Evolutionary conservation across 768 basidiomycete species (phyloP), one percentile per base, ranked within the genome.

Genomic region (Agaricus subrufescens): DNA sequence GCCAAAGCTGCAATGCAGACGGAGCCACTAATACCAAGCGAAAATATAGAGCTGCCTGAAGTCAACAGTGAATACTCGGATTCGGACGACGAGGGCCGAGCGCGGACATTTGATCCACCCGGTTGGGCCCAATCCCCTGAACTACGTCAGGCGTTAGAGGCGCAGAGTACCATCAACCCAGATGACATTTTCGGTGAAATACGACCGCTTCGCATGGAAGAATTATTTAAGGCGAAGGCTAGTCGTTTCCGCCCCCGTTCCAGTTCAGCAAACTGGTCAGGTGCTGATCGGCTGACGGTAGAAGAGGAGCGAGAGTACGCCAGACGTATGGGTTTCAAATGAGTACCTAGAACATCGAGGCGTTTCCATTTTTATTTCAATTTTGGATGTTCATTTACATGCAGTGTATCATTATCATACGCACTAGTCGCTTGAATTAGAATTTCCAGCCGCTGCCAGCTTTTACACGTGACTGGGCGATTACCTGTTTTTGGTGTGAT

Each of bases 1-100:
- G 81, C 82, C 25, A 84, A 85, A 65, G 85, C 86, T 26, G 78
- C 82, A 12, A 76, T 80, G 52, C 71, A 73, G 38, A 66, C 71
- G 1, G 69, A 72, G 39, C 79, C 83, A 9, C 67, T 73, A 2
- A 68, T 86, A 54, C 71, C 85, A 15, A 89, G 85, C 66, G 89
- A 94, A 74, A 85, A 79, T 66, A 91, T 95, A 62, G 94, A 94
- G 63, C 76, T 99, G 15, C 95, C 96, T 0, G 96, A 98, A 46
- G 94, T 97, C 65, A 89, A 94, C 64, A 94, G 91, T 72, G 96
- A 98, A 64, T 98, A 98, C 70, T 97, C 94, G 4, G 91, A 95
- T 70, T 97, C 94, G 4, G 96, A 94, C 45, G 93, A 95, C 61
- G 94, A 95, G 67, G 85, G 87, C 61, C 83, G 87, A 19, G 78